Base-by-base conservation (phyloP, 2,329 filamentous ascomycete species). In the Albophoma yamanashiensis region DNA sequence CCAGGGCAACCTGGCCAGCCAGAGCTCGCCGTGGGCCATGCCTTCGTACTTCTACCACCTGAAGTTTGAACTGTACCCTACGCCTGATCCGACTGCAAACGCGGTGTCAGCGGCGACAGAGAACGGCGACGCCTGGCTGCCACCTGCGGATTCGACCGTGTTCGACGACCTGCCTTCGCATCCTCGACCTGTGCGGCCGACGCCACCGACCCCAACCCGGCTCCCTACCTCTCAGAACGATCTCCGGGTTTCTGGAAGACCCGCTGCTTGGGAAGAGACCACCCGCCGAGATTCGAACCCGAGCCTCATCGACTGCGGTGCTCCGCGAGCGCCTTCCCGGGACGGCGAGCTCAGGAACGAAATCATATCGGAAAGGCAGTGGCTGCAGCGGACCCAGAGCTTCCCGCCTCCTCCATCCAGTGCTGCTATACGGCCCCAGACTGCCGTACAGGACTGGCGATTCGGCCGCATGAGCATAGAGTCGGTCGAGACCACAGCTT, bases 401-500 rank as follows among this genome's bases (percentile, higher is more conserved):
- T 75, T 71, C 64, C 79, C 71, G 58, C 77, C 70, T 65, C 79
- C 79, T 50, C 68, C 73, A 15, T 72, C 78, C 4, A 71, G 67
- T 42, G 72, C 76, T 20, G 78, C 77, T 3, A 75, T 83, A 59
- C 74, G 75, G 20, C 79, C 79, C 1, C 70, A 75, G 61, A 78
- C 74, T 52, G 83, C 84, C 2, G 74, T 75, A 4, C 76, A 74
- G 59, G 93, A 97, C 73, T 93, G 90, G 87, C 82, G 94, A 58
- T 91, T 95, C 71, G 89, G 88, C 53, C 79, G 79, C n/a, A 82
- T 97, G 58, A 83, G 82, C 59, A 84, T 97, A 50, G 86, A 93
- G 72, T 90, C 89, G 68, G 86, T 96, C 72, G 89, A 96, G 72
- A 87, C 92, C 14, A 25, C 43, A 60, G 62, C 62, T 31, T 62